phyloP scores from a whole-genome alignment of 2,329 filamentous ascomycete species.

The Clonostachys sp. region DNA sequence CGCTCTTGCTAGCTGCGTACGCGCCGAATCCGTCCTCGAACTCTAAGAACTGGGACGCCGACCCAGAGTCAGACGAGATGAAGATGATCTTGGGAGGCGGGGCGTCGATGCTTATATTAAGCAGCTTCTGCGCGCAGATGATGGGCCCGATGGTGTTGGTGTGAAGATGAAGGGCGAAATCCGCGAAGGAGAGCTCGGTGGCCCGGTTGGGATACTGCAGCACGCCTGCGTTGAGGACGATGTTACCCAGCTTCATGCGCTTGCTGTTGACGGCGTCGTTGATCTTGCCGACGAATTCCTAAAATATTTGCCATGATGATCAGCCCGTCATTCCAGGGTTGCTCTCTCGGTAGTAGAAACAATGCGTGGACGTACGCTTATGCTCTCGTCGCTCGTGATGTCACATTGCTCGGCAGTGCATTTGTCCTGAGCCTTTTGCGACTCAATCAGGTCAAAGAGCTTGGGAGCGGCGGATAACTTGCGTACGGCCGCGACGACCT shows the following conservation, averaged over 20 bases:
- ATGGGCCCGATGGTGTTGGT: slow-evolving; percentile 6
- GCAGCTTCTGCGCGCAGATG: slow-evolving; percentile 6
- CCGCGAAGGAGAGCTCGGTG: slow-evolving; percentile 3
- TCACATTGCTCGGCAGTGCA: too few species aligned
- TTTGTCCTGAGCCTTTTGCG: too few species aligned
- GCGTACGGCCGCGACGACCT: too few species aligned
- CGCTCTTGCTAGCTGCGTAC: slow-evolving; percentile 5
- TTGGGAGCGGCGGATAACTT: too few species aligned
- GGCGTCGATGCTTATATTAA: slow-evolving; percentile 1
- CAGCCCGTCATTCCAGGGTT: too few species aligned
- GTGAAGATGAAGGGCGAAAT: slow-evolving; percentile 6
- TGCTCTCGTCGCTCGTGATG: too few species aligned
- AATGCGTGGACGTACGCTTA: too few species aligned
- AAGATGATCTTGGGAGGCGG: slow-evolving; percentile 3
- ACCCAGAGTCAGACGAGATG: slow-evolving; percentile 5
- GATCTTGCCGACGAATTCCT: too few species aligned
- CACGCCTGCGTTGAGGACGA: slow-evolving; percentile 3
- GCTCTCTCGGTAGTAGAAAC: too few species aligned
- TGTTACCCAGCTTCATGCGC: not conserved
- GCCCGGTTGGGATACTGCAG: slow-evolving; percentile 3
- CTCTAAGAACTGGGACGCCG: slow-evolving; percentile 1
- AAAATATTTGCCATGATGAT: too few species aligned
- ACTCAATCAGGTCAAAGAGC: too few species aligned
- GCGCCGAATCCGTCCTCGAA: slow-evolving; percentile 6
- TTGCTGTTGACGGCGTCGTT: too few species aligned